Conservation (phyloP, 805 yeast genomes). For the Metschnikowia amazonensis region DNA sequence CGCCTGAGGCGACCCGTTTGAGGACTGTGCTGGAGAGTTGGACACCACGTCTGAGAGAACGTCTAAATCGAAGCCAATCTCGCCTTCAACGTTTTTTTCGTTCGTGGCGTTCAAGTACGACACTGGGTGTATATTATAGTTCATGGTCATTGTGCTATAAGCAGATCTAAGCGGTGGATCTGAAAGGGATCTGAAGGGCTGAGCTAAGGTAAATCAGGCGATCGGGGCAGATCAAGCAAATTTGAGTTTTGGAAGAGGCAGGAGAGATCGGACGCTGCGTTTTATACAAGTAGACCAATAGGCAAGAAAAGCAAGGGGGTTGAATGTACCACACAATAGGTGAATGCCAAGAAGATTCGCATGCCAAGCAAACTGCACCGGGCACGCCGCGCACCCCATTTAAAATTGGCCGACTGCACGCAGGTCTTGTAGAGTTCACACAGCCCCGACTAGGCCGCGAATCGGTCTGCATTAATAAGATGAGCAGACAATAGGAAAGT, state of each 20-base stretch:
- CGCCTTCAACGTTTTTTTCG: slow-evolving; percentile 23
- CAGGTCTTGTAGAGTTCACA: not conserved
- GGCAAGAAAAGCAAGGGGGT: not conserved
- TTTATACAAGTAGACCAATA: too few relatives aligned
- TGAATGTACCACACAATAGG: not conserved
- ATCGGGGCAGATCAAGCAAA: not conserved
- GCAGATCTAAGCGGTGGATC: not conserved
- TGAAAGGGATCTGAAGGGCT: not conserved
- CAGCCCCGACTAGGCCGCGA: not conserved
- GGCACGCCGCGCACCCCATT: not conserved
- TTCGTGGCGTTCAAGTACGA: slow-evolving; percentile 39
- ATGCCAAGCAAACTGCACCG: slow-evolving; percentile 11
- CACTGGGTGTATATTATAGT: slow-evolving; percentile 44
- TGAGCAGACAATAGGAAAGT: not conserved
- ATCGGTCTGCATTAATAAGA: not conserved
- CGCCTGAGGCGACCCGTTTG: slow-evolving; percentile 32
- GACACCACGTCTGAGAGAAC: slow-evolving; percentile 21
- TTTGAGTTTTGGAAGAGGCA: too few relatives aligned
- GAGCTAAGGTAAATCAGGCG: too few relatives aligned
- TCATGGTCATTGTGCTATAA: slow-evolving; percentile 21
- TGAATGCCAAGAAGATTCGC: slow-evolving; percentile 8
- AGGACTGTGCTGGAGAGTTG: slow-evolving; percentile 28
- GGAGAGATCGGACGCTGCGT: too few relatives aligned
- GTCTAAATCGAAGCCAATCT: slow-evolving; percentile 28
- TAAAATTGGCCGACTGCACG: not conserved